phyloP scores from a whole-genome alignment of 768 basidiomycete genomes.

The Rhizopogon rudus region DNA sequence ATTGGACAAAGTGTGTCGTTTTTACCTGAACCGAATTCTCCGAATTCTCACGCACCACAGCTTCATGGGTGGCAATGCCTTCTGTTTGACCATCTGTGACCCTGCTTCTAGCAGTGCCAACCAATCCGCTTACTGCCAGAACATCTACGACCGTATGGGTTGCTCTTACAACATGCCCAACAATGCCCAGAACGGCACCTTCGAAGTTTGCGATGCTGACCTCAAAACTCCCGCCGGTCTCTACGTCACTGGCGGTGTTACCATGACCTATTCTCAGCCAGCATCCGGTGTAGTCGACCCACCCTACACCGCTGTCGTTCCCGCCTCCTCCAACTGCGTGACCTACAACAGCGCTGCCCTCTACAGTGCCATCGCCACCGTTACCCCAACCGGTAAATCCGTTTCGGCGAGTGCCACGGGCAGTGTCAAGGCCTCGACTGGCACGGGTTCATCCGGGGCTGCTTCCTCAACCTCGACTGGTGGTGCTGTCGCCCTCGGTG shows the following conservation, averaged over 20 bases:
- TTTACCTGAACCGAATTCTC: not conserved
- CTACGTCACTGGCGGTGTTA: slow-evolving; percentile 36
- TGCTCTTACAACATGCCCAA: slow-evolving; percentile 72
- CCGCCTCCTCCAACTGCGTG: slow-evolving; percentile 41
- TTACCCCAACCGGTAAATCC: not conserved
- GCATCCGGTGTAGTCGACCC: slow-evolving; percentile 22
- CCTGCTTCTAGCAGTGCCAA: slow-evolving; percentile 35
- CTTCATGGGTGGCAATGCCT: slow-evolving; percentile 62
- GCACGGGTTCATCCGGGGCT: slow-evolving; percentile 11
- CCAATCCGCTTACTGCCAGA: slow-evolving; percentile 53
- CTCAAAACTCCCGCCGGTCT: slow-evolving; percentile 59
- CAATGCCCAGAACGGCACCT: slow-evolving; percentile 49
- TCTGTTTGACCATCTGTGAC: slow-evolving; percentile 75
- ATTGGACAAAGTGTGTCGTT: slow-evolving; percentile 58
- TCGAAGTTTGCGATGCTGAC: slow-evolving; percentile 64
- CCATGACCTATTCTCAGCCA: slow-evolving; percentile 41
- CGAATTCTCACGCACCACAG: slow-evolving; percentile 29
- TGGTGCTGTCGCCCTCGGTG: slow-evolving; percentile 19
- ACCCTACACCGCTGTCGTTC: slow-evolving; percentile 37
- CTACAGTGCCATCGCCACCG: slow-evolving; percentile 24
- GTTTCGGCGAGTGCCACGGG: not conserved
- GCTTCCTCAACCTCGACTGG: slow-evolving; percentile 11
- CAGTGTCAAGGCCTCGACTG: slow-evolving; percentile 3
- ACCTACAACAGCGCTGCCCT: slow-evolving; percentile 32
- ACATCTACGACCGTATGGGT: slow-evolving; percentile 71